phyloP scores from a whole-genome alignment of 805 yeast species.

The Saturnispora quitensis region DNA sequence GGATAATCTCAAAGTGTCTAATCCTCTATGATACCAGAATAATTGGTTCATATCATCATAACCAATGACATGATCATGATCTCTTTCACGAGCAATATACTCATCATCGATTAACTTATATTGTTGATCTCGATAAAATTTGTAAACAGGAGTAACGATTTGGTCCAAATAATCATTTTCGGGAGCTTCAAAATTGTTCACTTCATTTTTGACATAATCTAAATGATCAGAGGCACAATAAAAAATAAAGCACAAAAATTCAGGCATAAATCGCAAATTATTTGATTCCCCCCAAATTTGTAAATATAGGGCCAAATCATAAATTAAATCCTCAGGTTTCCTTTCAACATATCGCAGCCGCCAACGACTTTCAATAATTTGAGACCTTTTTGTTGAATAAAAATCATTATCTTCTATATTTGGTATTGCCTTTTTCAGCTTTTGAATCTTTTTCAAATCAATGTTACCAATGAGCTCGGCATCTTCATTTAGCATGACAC shows the following conservation, averaged over 20 bases:
- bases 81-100: constrained; percentile 47
- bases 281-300: constrained; percentile 75
- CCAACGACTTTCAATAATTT: constrained; percentile 85
- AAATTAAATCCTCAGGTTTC: constrained; percentile 47
- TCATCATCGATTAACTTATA: constrained; percentile 46
- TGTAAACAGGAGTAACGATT: constrained; percentile 42
- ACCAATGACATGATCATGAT: constrained; percentile 54
- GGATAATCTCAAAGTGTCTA: constrained; percentile 26
- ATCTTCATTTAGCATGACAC: constrained; percentile 73
- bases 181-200: constrained; percentile 7
- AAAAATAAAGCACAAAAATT: constrained; percentile 44
- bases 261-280: constrained; percentile 47
- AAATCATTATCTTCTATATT: constrained; percentile 16
- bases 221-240: constrained; percentile 47
- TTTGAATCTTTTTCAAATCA: constrained; percentile 50
- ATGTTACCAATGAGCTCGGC: constrained; percentile 50
- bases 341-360: constrained; percentile 48
- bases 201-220: constrained; percentile 26
- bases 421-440: constrained; percentile 47
- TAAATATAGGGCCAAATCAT: constrained; percentile 55
- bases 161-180: constrained; percentile 28
- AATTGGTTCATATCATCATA: constrained; percentile 47
- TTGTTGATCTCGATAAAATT: constrained; percentile 59
- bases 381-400: constrained; percentile 28
- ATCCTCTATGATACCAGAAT: constrained; percentile 38